These are phyloP conservation scores for Wickerhamiella spandovensis DNA, from an alignment of 805 yeast genomes.

Conservation along the genomic window DNA sequence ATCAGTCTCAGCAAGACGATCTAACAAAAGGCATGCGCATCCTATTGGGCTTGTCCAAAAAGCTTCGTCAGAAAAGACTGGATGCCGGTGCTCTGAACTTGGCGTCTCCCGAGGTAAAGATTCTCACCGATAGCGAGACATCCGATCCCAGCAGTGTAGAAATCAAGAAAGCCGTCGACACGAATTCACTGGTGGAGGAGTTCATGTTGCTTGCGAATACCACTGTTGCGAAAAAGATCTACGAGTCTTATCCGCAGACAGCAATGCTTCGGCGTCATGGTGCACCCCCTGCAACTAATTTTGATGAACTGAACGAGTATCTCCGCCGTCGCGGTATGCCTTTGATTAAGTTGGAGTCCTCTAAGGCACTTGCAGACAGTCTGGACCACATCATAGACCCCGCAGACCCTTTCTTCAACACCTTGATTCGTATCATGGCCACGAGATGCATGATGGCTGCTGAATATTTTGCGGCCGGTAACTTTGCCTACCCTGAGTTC, in stretches of 20 bases:
- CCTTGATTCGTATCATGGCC: constrained; percentile 87
- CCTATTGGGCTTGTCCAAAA: constrained; percentile 63
- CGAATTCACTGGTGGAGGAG: constrained; percentile 94
- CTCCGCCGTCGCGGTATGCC: constrained; percentile 65
- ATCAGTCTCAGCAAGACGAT: constrained; percentile 58
- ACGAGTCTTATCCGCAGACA: constrained; percentile 89
- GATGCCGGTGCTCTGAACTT: constrained; percentile 93
- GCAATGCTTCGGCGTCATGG: constrained; percentile 98
- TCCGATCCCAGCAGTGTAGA: constrained; percentile 95
- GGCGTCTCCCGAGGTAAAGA: constrained; percentile 97
- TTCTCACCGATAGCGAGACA: constrained; percentile 92
- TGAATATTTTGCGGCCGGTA: constrained; percentile 88
- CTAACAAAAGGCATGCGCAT: constrained; percentile 82
- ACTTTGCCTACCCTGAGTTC: constrained; percentile 79
- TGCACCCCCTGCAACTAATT: constrained; percentile 91
- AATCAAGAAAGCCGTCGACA: constrained; percentile 72
- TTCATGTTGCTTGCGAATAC: constrained; percentile 96
- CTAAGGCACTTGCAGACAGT: constrained; percentile 86
- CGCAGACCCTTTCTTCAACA: constrained; percentile 80
- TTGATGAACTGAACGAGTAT: constrained; percentile 82
- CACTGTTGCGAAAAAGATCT: constrained; percentile 86
- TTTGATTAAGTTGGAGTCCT: constrained; percentile 66
- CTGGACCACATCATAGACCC: constrained; percentile 77
- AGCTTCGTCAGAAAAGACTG: constrained; percentile 69
- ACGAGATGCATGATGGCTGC: constrained; percentile 99